Evolutionary conservation across 306 rosid genomes (phyloP).

Genomic region (Hippophae gyantsensis): DNA sequence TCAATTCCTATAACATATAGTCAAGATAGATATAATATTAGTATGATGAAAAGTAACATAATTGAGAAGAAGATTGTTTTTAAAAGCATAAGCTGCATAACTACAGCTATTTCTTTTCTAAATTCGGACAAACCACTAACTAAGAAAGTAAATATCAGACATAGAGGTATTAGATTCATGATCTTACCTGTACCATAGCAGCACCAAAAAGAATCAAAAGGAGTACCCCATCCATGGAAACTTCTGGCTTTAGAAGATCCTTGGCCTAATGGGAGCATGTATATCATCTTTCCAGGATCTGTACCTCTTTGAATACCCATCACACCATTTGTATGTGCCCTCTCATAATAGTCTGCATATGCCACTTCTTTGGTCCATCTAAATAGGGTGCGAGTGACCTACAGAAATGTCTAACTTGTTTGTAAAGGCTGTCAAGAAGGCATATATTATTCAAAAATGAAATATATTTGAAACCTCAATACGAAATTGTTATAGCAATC

Average conservation of each 20-base stretch:
- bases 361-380: constrained; percentile 77
- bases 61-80: no score
- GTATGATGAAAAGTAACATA: no score
- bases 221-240: constrained; percentile 62
- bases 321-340: constrained; percentile 83
- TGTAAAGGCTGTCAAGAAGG: not conserved
- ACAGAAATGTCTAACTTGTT: constrained; percentile 14
- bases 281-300: constrained; percentile 88
- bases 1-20: constrained; percentile 44
- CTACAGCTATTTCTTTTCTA: not conserved
- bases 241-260: constrained; percentile 65
- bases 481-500: no score
- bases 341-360: constrained; percentile 85
- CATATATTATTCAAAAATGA: no score
- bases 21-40: no score
- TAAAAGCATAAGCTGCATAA: no score
- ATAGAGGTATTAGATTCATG: not conserved
- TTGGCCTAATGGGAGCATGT: constrained; percentile 66
- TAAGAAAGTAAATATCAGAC: not conserved
- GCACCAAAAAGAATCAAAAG: constrained; percentile 64
- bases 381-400: constrained; percentile 81
- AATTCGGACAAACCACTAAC: not conserved
- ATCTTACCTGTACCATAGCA: constrained; percentile 82
- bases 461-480: no score
- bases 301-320: constrained; percentile 87